Percentiles rank a stretch among this genome's conserved stretches.
Conservation (phyloP, 2,329 filamentous ascomycete species). For the Scedosporium boydii region DNA sequence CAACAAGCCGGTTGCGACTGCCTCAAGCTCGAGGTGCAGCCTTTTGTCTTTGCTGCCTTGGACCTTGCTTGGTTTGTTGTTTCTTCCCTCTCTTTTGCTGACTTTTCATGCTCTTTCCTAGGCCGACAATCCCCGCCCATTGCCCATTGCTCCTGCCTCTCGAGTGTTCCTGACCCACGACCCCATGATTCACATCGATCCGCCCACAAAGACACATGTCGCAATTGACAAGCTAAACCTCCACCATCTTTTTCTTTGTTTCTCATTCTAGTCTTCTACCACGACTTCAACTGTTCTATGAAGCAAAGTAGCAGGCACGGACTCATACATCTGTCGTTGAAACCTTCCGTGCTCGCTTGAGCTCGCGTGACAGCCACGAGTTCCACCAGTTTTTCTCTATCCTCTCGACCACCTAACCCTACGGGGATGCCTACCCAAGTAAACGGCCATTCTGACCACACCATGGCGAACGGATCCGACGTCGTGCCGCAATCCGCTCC, state of each 20-base stretch:
- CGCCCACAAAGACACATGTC: not conserved
- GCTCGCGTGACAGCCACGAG: slow-evolving; percentile 3
- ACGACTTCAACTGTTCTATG: too few species aligned
- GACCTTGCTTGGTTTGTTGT: not conserved
- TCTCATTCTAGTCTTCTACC: too few species aligned
- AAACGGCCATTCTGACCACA: slow-evolving; percentile 3
- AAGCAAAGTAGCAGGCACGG: too few species aligned
- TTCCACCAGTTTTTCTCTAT: not conserved
- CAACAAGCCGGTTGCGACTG: not conserved
- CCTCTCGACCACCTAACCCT: not conserved
- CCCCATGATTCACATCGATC: not conserved
- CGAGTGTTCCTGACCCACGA: not conserved
- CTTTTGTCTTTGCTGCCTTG: not conserved
- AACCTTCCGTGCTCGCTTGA: not conserved
- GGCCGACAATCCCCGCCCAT: not conserved
- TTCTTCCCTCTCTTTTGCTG: not conserved
- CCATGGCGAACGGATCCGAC: slow-evolving; percentile 5
- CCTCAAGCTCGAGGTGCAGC: not conserved
- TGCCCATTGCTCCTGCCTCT: not conserved
- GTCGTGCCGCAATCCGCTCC: slow-evolving; percentile 27
- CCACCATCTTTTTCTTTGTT: too few species aligned
- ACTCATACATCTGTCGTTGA: too few species aligned
- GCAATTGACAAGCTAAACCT: too few species aligned
- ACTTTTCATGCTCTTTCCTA: not conserved
- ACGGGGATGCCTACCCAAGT: slow-evolving; percentile 1